These are phyloP conservation scores for Citrus hindsii DNA, from an alignment of 345 rosid genomes.

Conservation along the genomic window DNA sequence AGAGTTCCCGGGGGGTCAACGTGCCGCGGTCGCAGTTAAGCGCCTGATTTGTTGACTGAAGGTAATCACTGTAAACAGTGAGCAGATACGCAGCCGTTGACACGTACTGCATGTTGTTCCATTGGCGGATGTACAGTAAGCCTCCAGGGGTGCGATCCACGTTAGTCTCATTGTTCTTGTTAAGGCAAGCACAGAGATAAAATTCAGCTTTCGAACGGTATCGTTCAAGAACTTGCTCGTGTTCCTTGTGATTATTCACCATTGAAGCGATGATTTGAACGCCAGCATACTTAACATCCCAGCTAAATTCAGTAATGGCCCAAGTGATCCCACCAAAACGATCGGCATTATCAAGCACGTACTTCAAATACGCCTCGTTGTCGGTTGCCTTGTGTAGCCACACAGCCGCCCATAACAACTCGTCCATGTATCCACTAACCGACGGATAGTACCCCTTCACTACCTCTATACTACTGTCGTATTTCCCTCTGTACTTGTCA, in stretches of 20 bases:
- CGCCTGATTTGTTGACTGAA: constrained; percentile 24
- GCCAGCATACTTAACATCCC: constrained; percentile 97
- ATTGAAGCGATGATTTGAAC: constrained; percentile 66
- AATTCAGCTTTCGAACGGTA: constrained; percentile 73
- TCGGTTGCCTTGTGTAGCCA: constrained; percentile 97
- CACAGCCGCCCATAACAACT: constrained; percentile 72
- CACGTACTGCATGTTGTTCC: constrained; percentile 98
- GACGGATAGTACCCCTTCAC: constrained; percentile 61
- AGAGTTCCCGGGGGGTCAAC: constrained; percentile 30
- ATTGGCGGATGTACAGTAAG: constrained; percentile 69
- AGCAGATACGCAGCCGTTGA: constrained; percentile 64
- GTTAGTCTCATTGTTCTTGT: constrained; percentile 52
- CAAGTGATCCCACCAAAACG: constrained; percentile 77
- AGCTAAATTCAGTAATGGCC: constrained; percentile 93
- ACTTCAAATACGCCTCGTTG: constrained; percentile 49
- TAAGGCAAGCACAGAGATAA: constrained; percentile 79
- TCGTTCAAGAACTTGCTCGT: constrained; percentile 34
- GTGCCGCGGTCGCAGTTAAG: constrained; percentile 26
- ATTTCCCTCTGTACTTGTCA: constrained; percentile 56
- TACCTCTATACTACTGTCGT: constrained; percentile 45
- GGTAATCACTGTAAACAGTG: constrained; percentile 44
- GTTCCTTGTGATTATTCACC: constrained; percentile 37
- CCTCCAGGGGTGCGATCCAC: constrained; percentile 73
- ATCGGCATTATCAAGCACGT: constrained; percentile 54
- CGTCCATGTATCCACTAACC: constrained; percentile 72